phyloP scores from a whole-genome alignment of 257 asterid species.

The Solanum microdontum region DNA sequence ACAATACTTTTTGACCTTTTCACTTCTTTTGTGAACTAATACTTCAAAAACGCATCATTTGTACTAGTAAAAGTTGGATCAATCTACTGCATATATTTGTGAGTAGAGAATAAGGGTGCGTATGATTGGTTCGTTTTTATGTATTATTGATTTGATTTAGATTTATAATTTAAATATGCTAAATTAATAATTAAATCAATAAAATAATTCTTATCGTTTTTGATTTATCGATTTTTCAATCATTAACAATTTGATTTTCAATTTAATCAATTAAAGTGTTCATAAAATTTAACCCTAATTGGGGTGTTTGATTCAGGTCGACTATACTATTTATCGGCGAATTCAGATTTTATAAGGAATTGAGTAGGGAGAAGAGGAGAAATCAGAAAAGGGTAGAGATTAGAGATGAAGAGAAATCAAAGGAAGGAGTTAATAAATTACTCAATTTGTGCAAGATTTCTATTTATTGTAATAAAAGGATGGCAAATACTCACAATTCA shows the following conservation, averaged over 20 bases:
- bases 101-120: background rate
- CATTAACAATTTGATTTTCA: background rate
- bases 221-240: too few relatives aligned
- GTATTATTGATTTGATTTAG: background rate
- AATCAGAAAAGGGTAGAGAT: background rate
- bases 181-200: too few relatives aligned
- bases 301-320: background rate
- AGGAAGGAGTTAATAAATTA: background rate
- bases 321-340: background rate
- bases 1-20: background rate
- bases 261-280: too few relatives aligned
- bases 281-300: background rate
- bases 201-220: too few relatives aligned
- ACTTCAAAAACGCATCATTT: background rate
- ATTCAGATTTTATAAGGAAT: background rate
- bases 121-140: too few relatives aligned
- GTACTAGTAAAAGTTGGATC: background rate
- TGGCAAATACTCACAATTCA: background rate
- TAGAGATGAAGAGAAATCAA: background rate
- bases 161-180: too few relatives aligned
- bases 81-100: background rate
- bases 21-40: background rate
- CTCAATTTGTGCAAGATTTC: background rate
- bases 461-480: background rate
- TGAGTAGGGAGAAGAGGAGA: background rate